These are phyloP conservation scores for Daldinia caldariorum DNA, from an alignment of 495 filamentous ascomycete species.

Conservation along the genomic window DNA sequence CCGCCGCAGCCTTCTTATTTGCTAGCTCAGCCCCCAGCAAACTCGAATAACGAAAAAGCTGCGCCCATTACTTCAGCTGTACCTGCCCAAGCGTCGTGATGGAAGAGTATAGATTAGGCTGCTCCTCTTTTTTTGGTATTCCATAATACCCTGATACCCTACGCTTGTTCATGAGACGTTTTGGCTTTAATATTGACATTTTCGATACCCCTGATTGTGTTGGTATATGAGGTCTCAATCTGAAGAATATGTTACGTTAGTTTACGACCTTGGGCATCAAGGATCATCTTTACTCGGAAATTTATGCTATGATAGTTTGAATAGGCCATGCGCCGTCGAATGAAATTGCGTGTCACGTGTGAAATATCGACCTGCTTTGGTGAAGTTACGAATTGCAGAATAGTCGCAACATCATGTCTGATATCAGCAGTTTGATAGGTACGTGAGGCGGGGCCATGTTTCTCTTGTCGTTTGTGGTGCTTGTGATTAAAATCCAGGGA, in stretches of 20 bases:
- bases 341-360: constrained; percentile 17
- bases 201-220: constrained; percentile 33
- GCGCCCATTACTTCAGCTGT: constrained; percentile 20
- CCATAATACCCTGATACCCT: neutral
- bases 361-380: constrained; percentile 18
- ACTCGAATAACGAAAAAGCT: constrained; percentile 22
- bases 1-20: constrained; percentile 6
- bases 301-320: constrained; percentile 4
- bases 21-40: constrained; percentile 6
- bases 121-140: constrained; percentile 30
- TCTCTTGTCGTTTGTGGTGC: constrained; percentile 10
- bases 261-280: constrained; percentile 31
- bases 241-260: constrained; percentile 24
- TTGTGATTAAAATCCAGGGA: constrained; percentile 1
- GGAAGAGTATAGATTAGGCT: neutral
- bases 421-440: constrained; percentile 22
- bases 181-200: constrained; percentile 26
- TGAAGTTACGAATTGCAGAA: constrained; percentile 24
- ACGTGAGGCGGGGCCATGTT: constrained; percentile 16
- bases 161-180: constrained; percentile 13
- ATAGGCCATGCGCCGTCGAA: constrained; percentile 7
- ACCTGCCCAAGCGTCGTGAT: constrained; percentile 22
- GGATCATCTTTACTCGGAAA: constrained; percentile 10
- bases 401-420: constrained; percentile 25
- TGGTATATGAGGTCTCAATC: constrained; percentile 5